These are phyloP conservation scores for Leptodontidium sp. DNA, from an alignment of 2,329 filamentous ascomycete species.

Conservation along the genomic window DNA sequence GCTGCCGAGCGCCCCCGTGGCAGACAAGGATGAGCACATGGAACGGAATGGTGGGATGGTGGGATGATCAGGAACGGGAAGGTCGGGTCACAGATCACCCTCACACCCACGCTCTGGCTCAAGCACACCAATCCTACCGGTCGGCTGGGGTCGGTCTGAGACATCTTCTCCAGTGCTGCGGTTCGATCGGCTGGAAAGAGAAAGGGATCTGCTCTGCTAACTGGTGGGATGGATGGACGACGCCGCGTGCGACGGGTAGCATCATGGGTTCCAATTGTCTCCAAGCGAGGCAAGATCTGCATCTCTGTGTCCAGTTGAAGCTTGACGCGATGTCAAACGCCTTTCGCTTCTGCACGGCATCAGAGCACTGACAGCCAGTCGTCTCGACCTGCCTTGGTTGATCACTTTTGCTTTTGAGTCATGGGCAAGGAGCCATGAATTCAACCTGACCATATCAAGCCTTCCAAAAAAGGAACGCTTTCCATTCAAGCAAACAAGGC, in stretches of 20 bases:
- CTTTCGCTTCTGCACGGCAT: slow-evolving; percentile 25
- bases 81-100: slow-evolving; percentile 8
- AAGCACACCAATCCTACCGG: not conserved
- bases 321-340: slow-evolving; percentile 17
- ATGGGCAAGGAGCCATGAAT: not conserved
- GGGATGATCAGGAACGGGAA: slow-evolving; percentile 20
- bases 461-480: not conserved
- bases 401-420: slow-evolving; percentile 13
- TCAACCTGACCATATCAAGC: not conserved
- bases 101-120: not conserved
- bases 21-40: slow-evolving; percentile 17
- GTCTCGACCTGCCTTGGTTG: slow-evolving; percentile 22
- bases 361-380: slow-evolving; percentile 18
- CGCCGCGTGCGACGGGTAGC: slow-evolving; percentile 5
- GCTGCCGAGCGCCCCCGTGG: slow-evolving; percentile 10
- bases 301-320: slow-evolving; percentile 4
- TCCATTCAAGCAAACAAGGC: not conserved
- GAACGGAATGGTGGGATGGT: slow-evolving; percentile 18
- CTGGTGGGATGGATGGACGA: slow-evolving; percentile 5
- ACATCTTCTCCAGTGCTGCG: slow-evolving; percentile 8
- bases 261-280: slow-evolving; percentile 1
- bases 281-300: slow-evolving; percentile 7
- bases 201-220: slow-evolving; percentile 14
- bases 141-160: slow-evolving; percentile 10
- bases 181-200: slow-evolving; percentile 6